phyloP scores from a whole-genome alignment of 805 yeast genomes.

The Torulaspora indica region DNA sequence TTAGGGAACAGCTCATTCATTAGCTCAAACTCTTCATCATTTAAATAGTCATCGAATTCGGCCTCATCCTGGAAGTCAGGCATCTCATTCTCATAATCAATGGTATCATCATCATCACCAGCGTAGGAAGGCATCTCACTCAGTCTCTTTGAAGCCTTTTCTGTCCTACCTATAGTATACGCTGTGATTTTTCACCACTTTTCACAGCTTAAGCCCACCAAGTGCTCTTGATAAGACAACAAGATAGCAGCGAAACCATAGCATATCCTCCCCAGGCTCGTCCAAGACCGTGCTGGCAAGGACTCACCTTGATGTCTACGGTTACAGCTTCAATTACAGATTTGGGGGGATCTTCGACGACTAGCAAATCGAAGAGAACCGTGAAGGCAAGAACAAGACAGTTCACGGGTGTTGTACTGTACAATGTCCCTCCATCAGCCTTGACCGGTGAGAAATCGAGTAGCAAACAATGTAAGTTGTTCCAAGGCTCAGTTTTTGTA shows the following conservation, averaged over 20 bases:
- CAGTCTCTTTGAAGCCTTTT: not conserved
- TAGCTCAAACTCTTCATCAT: slow-evolving; percentile 37
- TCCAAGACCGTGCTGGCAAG: not conserved
- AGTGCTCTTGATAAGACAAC: not conserved
- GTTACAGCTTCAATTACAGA: slow-evolving; percentile 9
- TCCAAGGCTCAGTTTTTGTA: slow-evolving; percentile 20
- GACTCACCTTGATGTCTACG: slow-evolving; percentile 9
- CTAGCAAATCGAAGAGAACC: slow-evolving; percentile 5
- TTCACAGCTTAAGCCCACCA: not conserved
- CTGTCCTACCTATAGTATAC: not conserved
- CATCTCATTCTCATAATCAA: slow-evolving; percentile 32
- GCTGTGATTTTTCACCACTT: not conserved
- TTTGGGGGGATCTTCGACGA: slow-evolving; percentile 1
- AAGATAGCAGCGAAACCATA: not conserved
- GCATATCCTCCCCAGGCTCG: not conserved
- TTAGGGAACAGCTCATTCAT: slow-evolving; percentile 46
- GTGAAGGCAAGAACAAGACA: slow-evolving; percentile 14
- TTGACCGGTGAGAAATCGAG: slow-evolving; percentile 9
- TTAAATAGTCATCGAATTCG: slow-evolving; percentile 36
- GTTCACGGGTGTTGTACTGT: slow-evolving; percentile 15
- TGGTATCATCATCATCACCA: slow-evolving; percentile 20
- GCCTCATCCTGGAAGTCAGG: slow-evolving; percentile 39
- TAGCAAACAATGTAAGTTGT: slow-evolving; percentile 13
- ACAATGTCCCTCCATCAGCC: slow-evolving; percentile 23
- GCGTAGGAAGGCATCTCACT: slow-evolving; percentile 19